A percentile compares a stretch with the other conserved stretches of the same genome.
These are phyloP conservation scores for Coemansia sp. DNA, from an alignment of 192 early-diverging fungal genomes.

Conservation along the genomic window DNA sequence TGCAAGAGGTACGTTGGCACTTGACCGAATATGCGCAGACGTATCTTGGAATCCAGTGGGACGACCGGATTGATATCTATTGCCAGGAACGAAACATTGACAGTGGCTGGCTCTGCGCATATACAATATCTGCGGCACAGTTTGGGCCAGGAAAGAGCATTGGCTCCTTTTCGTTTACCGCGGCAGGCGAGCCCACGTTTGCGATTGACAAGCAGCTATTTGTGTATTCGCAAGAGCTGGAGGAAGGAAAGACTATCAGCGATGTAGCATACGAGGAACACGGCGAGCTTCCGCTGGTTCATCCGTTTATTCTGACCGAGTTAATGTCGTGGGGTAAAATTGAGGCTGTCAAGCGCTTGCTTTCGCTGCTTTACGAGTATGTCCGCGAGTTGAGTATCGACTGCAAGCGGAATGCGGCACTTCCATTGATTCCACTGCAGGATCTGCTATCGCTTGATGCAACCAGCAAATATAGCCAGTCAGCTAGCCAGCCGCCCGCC, in stretches of 20 bases:
- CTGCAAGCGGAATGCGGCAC: slow-evolving; percentile 11
- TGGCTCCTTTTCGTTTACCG: slow-evolving; percentile 55
- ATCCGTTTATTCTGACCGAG: slow-evolving; percentile 48
- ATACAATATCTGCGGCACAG: slow-evolving; percentile 28
- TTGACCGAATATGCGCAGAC: slow-evolving; percentile 54
- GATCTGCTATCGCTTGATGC: slow-evolving; percentile 20
- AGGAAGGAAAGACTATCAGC: slow-evolving; percentile 18
- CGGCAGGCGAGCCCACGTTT: slow-evolving; percentile 47
- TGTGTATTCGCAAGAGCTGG: slow-evolving; percentile 19
- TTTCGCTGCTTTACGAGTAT: slow-evolving; percentile 45
- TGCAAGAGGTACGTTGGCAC: slow-evolving; percentile 54
- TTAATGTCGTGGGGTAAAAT: slow-evolving; percentile 54
- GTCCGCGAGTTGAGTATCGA: slow-evolving; percentile 37
- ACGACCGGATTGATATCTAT: slow-evolving; percentile 46
- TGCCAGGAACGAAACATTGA: slow-evolving; percentile 52
- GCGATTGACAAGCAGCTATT: slow-evolving; percentile 40
- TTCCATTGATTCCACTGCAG: slow-evolving; percentile 33
- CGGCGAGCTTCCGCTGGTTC: slow-evolving; percentile 47
- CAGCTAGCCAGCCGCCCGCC: background rate
- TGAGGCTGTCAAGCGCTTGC: slow-evolving; percentile 28
- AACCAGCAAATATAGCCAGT: background rate
- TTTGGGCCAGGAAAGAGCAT: slow-evolving; percentile 37
- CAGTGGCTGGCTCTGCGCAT: slow-evolving; percentile 35
- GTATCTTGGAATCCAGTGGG: slow-evolving; percentile 54
- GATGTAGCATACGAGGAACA: slow-evolving; percentile 46